Conservation (phyloP, 2,329 filamentous ascomycete species). For the Zasmidium citrigriseum region DNA sequence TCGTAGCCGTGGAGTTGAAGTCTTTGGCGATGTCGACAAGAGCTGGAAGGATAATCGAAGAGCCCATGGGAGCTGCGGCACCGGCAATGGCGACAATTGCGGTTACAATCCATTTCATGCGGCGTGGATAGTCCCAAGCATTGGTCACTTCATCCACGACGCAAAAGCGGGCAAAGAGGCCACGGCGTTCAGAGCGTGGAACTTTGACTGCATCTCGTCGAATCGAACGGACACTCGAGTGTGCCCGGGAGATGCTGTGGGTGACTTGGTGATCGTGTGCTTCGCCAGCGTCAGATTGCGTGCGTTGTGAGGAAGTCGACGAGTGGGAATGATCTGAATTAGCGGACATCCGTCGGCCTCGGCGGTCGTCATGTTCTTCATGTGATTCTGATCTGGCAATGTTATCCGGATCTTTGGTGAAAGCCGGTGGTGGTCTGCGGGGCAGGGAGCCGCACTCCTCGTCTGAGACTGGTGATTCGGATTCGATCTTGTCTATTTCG, state of each 20-base stretch:
- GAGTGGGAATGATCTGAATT: slow-evolving; percentile 7
- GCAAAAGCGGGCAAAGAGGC: slow-evolving; percentile 69
- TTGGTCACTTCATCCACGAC: slow-evolving; percentile 77
- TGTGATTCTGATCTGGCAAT: neutral
- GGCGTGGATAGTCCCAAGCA: slow-evolving; percentile 70
- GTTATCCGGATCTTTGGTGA: slow-evolving; percentile 14
- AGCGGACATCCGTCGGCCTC: neutral
- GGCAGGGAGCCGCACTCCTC: slow-evolving; percentile 12
- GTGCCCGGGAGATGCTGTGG: slow-evolving; percentile 25
- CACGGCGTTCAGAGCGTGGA: slow-evolving; percentile 61
- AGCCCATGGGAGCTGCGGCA: slow-evolving; percentile 78
- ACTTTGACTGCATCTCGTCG: slow-evolving; percentile 44
- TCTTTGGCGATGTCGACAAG: slow-evolving; percentile 64
- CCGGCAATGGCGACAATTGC: slow-evolving; percentile 74
- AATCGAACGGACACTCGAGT: slow-evolving; percentile 28
- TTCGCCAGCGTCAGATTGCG: slow-evolving; percentile 26
- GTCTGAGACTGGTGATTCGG: slow-evolving; percentile 7
- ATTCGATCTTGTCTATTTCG: slow-evolving; percentile 18
- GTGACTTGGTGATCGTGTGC: slow-evolving; percentile 32
- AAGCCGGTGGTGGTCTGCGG: slow-evolving; percentile 11
- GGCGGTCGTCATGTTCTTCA: neutral
- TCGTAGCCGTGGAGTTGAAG: slow-evolving; percentile 62
- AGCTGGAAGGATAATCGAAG: slow-evolving; percentile 77
- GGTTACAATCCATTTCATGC: slow-evolving; percentile 84
- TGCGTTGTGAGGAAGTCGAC: slow-evolving; percentile 25